Evolutionary conservation across 305 asterid species (phyloP).

Genomic region (Striga hermonthica): DNA sequence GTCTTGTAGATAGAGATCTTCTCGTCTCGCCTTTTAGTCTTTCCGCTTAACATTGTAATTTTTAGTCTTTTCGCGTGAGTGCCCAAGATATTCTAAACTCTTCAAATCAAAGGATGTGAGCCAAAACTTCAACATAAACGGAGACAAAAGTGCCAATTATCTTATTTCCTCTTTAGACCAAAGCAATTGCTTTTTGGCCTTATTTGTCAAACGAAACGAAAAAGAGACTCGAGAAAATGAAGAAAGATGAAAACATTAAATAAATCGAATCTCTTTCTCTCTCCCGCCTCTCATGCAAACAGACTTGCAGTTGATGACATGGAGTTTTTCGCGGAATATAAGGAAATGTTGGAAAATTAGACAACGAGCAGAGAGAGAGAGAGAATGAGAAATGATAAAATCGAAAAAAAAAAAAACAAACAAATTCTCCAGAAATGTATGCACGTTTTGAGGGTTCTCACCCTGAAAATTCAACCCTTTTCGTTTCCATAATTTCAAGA

Average conservation of each 20-base stretch:
- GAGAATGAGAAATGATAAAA: neutral
- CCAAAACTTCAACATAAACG: neutral
- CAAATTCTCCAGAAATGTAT: conserved; percentile 33
- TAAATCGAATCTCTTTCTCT: conserved; percentile 46
- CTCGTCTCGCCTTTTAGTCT: too few relatives aligned
- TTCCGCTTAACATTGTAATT: too few relatives aligned
- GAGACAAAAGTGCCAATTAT: conserved; percentile 24
- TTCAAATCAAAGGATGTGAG: conserved; percentile 9
- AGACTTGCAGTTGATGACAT: conserved; percentile 56
- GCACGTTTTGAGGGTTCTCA: conserved; percentile 49
- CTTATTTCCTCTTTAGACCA: conserved; percentile 20
- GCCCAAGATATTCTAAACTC: conserved; percentile 1
- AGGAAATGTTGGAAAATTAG: conserved; percentile 34
- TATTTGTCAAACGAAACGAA: conserved; percentile 31
- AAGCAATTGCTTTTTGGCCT: conserved; percentile 43
- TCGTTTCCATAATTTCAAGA: conserved; percentile 43
- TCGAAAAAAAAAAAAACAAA: conserved; percentile 6
- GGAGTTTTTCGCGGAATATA: conserved; percentile 44
- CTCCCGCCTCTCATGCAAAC: conserved; percentile 41
- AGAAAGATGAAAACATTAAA: conserved; percentile 44
- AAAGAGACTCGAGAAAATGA: conserved; percentile 37
- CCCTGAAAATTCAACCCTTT: conserved; percentile 45
- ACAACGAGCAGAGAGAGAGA: conserved; percentile 28
- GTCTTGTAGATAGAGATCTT: too few relatives aligned
- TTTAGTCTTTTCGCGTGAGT: neutral